Evolutionary conservation across 1,139 yeast species (phyloP), one percentile per base, ranked within the genome.

Genomic region (Groenewaldozyma auringiensis): DNA sequence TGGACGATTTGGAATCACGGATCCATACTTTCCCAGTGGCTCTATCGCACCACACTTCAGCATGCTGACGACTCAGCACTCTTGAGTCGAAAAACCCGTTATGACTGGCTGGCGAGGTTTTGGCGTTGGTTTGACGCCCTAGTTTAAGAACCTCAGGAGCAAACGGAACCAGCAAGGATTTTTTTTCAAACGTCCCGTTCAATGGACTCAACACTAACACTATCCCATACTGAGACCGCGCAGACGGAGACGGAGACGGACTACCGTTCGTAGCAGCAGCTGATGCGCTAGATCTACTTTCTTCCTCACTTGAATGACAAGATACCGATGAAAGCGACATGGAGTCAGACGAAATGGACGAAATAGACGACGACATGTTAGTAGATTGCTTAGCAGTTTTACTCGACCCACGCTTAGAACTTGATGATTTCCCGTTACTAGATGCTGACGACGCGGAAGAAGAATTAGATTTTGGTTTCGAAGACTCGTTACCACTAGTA

Each of bases 71-170:
- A 40, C 95, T 83, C 44, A 92, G 73, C 13, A 94, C 98, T 35
- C 98, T 71, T 6, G 96, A 87, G 62, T 92, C 98, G 60, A 92
- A 92, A 63, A 78, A 89, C 0, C 98, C 98, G 62, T 94, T 94
- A 37, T 84, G 81, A 4, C 83, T 76, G 47, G 81, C 78, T 9
- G 95, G 89, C 52, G 76, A 75, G 44, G 83, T 78, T 55, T 78
- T 83, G 16, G 83, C 77, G 47, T 84, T 87, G 40, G 82, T 76
- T 45, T 82, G 98, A 46, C 99, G 75, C 1, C 99, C 98, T 21
- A 92, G 71, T 59, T 86, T 86, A 46, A 92, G 68, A 1, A 88
- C 81, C 21, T 86, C 89, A 0, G 99, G 98, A 50, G 72, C 75
- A 49, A 76, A 74, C 1, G 97, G 96, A 4, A 94, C 80, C 21